Conservation (phyloP, 1,284 basidiomycete genomes). For the Mycena sp. region DNA sequence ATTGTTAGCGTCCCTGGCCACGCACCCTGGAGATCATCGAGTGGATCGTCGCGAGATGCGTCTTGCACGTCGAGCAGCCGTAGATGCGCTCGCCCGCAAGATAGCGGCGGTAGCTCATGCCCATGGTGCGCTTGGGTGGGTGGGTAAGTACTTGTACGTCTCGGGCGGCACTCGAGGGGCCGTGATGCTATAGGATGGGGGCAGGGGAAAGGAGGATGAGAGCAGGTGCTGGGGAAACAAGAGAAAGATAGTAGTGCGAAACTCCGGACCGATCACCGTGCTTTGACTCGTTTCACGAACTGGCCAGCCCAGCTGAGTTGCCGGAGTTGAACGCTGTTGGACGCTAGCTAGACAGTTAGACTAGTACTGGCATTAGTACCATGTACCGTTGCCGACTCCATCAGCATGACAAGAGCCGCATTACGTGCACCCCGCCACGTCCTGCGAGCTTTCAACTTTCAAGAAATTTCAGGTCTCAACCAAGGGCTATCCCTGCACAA, state of each 20-base stretch:
- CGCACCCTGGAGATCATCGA: constrained; percentile 91
- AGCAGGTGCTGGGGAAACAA: constrained; percentile 17
- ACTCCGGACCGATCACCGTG: background rate
- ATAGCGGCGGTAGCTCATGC: constrained; percentile 90
- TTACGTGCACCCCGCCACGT: too few relatives aligned
- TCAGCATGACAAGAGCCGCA: too few relatives aligned
- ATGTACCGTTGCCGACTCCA: too few relatives aligned
- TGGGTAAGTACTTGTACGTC: constrained; percentile 5
- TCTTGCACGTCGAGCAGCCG: constrained; percentile 90
- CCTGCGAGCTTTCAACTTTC: too few relatives aligned
- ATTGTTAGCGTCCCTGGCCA: background rate
- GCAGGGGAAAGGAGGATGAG: constrained; percentile 9
- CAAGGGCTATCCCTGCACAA: too few relatives aligned
- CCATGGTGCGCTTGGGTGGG: constrained; percentile 61
- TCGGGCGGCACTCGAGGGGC: background rate
- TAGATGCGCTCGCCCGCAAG: constrained; percentile 91
- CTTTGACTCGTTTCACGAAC: too few relatives aligned
- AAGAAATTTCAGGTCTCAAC: too few relatives aligned
- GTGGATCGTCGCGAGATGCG: constrained; percentile 93
- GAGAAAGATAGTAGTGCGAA: background rate
- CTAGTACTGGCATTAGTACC: too few relatives aligned
- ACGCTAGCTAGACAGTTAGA: too few relatives aligned
- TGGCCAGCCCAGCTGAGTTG: too few relatives aligned
- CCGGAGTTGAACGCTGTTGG: too few relatives aligned
- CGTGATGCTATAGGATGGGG: background rate